These are phyloP conservation scores for Suillus sp. DNA, from an alignment of 768 basidiomycete species.

Conservation along the genomic window DNA sequence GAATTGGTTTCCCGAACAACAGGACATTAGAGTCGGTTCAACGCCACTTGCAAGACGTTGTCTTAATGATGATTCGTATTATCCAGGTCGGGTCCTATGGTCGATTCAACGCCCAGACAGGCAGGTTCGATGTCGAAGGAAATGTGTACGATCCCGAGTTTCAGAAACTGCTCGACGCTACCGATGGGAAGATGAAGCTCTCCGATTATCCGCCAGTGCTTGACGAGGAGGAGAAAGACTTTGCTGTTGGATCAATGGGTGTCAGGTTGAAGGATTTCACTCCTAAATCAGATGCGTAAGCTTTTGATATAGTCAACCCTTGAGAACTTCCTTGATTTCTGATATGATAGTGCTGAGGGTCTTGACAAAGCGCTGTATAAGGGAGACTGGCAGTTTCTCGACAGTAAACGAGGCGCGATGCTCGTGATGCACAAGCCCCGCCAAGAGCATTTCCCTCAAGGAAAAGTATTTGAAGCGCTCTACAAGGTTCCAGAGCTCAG, in stretches of 20 bases:
- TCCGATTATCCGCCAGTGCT: constrained; percentile 24
- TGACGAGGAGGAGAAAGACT: constrained; percentile 23
- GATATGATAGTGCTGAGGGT: constrained; percentile 20
- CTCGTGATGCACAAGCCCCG: constrained; percentile 37
- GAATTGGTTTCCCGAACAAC: constrained; percentile 38
- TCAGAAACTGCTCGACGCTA: constrained; percentile 19
- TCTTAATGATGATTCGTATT: background rate
- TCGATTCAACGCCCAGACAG: constrained; percentile 27
- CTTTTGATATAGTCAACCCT: background rate
- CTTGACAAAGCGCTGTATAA: constrained; percentile 34
- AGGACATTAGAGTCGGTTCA: constrained; percentile 30
- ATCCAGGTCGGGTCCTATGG: constrained; percentile 35
- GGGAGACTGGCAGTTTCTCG: constrained; percentile 36
- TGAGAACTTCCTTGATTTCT: background rate
- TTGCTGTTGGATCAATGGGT: constrained; percentile 27
- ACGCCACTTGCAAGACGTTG: background rate
- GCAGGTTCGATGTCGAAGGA: constrained; percentile 29
- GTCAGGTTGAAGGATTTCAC: constrained; percentile 19
- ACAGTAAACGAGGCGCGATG: constrained; percentile 33
- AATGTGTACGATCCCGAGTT: constrained; percentile 26
- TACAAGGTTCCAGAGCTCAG: constrained; percentile 27
- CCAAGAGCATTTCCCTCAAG: constrained; percentile 19
- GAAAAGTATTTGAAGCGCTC: constrained; percentile 29
- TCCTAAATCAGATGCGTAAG: constrained; percentile 17
- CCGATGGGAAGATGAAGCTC: constrained; percentile 17